Evolutionary conservation across 2,329 filamentous ascomycete species (phyloP).

Genomic region (Aspergillus clavatus): DNA sequence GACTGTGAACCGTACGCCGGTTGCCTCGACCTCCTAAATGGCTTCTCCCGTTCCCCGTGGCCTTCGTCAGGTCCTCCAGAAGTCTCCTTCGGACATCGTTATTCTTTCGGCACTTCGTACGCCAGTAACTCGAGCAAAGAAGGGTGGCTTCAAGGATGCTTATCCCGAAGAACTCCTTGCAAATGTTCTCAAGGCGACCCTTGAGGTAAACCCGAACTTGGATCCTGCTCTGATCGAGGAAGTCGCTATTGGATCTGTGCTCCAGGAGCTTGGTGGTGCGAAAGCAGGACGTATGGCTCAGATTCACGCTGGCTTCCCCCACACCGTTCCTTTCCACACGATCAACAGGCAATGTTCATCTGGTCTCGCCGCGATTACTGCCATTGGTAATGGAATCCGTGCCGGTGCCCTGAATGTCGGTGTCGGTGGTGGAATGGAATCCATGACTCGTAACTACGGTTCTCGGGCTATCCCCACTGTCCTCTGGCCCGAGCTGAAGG

Average conservation of each 20-base stretch:
- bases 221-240: conserved; percentile 69
- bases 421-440: conserved; percentile 89
- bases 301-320: conserved; percentile 73
- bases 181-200: conserved; percentile 59
- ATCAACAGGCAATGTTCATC: conserved; percentile 83
- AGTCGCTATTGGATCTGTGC: conserved; percentile 79
- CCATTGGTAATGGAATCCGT: conserved; percentile 70
- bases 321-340: conserved; percentile 72
- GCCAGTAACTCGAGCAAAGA: conserved; percentile 76
- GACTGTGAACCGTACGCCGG: too few species aligned
- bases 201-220: conserved; percentile 67
- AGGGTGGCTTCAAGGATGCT: conserved; percentile 77
- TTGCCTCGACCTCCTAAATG: too few species aligned
- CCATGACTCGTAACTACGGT: conserved; percentile 91
- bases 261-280: conserved; percentile 82
- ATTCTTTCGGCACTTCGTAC: conserved; percentile 89
- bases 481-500: conserved; percentile 68
- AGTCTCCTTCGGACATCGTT: conserved; percentile 75
- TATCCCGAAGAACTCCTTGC: conserved; percentile 84
- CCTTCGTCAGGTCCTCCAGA: conserved; percentile 70
- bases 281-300: conserved; percentile 91
- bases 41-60: conserved; percentile 55
- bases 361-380: conserved; percentile 70
- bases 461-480: conserved; percentile 76
- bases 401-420: conserved; percentile 67